Base-by-base conservation (phyloP, 768 basidiomycete species). In the Lactarius akahatsu region DNA sequence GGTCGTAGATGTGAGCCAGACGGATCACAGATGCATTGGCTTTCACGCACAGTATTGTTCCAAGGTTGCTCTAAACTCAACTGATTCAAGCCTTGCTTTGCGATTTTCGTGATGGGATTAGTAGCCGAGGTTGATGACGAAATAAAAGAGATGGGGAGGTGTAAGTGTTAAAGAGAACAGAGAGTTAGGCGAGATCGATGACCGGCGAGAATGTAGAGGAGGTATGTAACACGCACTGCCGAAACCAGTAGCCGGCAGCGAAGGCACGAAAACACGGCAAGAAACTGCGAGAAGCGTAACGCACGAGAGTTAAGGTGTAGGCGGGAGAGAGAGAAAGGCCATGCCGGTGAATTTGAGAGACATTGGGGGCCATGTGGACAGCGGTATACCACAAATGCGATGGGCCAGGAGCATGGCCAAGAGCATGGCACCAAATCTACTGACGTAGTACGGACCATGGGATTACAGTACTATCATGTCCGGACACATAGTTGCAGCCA, bases 61-160 rank as follows among this genome's bases (percentile, higher is more conserved):
- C 83, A 83, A 13, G 96, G 96, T 23, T 87, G 88, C 80, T 95
- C 90, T 64, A 98, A 80, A 74, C 91, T 92, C 65, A 85, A 81
- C 74, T 96, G 93, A 71, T 92, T 92, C 36, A 91, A 93, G 57
- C 87, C 91, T 54, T 82, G 83, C 74, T 89, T 84, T 11, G 94
- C 94, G 58, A 94, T 77, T 15, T 79, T 77, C 8, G 92, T 93
- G 69, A 86, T 81, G 16, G 90, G 90, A 67, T 84, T 81, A 0
- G 79, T 69, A 0, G 80, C 68, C 59, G 78, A 79, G 1, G 81
- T 77, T 18, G 77, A 78, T 52, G 81, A 78, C 18, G 84, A 76
- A 55, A 78, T 74, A 18, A 76, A 69, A 40, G 77, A 54, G 80
- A 77, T 15, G 79, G 80, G 61, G 76, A 74, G 75, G 72, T 15